Evolutionary conservation across 495 filamentous ascomycete species (phyloP).

Genomic region (Trichoderma reesei): DNA sequence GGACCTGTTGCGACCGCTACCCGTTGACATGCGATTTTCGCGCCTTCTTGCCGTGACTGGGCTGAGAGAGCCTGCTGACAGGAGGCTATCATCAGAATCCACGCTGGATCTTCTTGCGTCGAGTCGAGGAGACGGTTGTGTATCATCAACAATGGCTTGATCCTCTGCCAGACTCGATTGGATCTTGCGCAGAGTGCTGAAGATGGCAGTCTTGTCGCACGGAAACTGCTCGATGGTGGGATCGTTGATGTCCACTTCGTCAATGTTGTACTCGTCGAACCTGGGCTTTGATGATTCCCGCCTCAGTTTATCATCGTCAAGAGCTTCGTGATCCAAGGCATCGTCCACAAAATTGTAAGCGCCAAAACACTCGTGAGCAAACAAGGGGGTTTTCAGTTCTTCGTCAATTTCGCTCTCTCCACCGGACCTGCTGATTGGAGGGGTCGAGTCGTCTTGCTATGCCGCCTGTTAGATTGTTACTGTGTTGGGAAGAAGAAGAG

Average conservation of each 20-base stretch:
- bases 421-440: background rate
- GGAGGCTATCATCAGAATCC: background rate
- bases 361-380: slow-evolving; percentile 16
- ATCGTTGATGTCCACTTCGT: slow-evolving; percentile 35
- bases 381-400: slow-evolving; percentile 8
- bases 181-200: slow-evolving; percentile 35
- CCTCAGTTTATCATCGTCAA: slow-evolving; percentile 16
- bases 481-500: background rate
- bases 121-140: slow-evolving; percentile 22
- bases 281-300: background rate
- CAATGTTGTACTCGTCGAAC: slow-evolving; percentile 14
- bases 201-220: slow-evolving; percentile 34
- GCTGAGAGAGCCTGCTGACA: slow-evolving; percentile 3
- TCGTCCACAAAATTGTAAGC: slow-evolving; percentile 13
- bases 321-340: slow-evolving; percentile 15
- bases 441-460: background rate
- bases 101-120: background rate
- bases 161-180: slow-evolving; percentile 38
- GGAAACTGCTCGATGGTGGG: slow-evolving; percentile 44
- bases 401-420: slow-evolving; percentile 14
- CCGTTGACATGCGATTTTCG: slow-evolving; percentile 1
- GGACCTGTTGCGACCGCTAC: slow-evolving; percentile 1
- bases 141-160: slow-evolving; percentile 27
- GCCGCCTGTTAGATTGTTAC: background rate
- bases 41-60: slow-evolving; percentile 2